Evolutionary conservation across 441 rosid species (phyloP), one percentile per base, ranked within the genome.

Genomic region (Gossypium lobatum): DNA sequence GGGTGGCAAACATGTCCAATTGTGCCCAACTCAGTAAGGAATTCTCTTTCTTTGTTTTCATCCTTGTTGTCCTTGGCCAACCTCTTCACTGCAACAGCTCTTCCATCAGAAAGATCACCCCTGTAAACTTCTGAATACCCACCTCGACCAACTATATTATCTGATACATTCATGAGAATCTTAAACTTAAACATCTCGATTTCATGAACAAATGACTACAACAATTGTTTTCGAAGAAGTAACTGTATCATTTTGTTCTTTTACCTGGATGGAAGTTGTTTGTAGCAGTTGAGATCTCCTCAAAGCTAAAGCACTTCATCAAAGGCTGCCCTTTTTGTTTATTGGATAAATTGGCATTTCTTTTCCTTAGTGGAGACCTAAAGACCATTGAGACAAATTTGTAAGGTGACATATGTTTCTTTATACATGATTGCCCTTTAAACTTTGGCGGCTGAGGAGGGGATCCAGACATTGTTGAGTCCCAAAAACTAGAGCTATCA

Each of bases 61-160:
- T 92, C 91, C 21, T 79, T 89, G 83, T 85, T 91, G 81, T 89
- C 95, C 75, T 86, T 88, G 4, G 96, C 80, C 79, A 92, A 61
- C 79, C 89, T 92, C 86, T 95, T 95, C 74, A 92, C 97, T 17
- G 98, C 98, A 48, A 92, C 81, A 25, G 74, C 73, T 80, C 80
- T 84, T 59, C 97, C 96, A 75, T 91, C 89, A 17, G 76, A 71
- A 73, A 95, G 85, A 73, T 87, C 89, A 26, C 98, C 98, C 84
- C 88, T 87, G 74, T 92, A 94, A 45, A 94, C 98, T 75, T 94
- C 97, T 8, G 98, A 89, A 82, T 87, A 91, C 14, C 97, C 98
- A 11, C 98, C 97, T 82, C 84, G 73, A 5, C 97, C 97, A 42
- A 89, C 92, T 77, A 91, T 74, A 46, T 87, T 87, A 58, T 87